phyloP scores from a whole-genome alignment of 2,329 filamentous ascomycete genomes.

The Tympanopsis confertula region DNA sequence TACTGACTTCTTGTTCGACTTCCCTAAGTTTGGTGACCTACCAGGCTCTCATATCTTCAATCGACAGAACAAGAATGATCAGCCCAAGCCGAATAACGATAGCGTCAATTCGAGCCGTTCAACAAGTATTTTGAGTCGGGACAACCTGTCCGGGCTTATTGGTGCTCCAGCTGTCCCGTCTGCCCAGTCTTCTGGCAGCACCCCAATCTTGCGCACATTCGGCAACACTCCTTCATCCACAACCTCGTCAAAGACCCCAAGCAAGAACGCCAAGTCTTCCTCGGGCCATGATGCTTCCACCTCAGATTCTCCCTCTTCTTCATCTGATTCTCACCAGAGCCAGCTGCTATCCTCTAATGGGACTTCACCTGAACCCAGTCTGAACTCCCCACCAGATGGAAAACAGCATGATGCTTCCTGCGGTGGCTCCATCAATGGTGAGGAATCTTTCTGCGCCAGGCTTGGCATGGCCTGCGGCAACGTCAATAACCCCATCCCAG shows the following conservation, averaged over 20 bases:
- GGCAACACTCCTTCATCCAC: no score
- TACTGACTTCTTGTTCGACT: constrained; percentile 60
- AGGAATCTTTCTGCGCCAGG: constrained; percentile 28
- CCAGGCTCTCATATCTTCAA: constrained; percentile 8
- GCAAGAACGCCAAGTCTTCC: neutral
- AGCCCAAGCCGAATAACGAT: neutral
- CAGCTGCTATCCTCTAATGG: constrained; percentile 30
- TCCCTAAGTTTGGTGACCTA: constrained; percentile 58
- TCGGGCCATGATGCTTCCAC: constrained; percentile 15
- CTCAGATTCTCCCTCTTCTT: constrained; percentile 32
- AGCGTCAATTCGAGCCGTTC: no score
- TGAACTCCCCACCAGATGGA: constrained; percentile 22
- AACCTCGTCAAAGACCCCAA: no score
- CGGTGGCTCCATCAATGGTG: constrained; percentile 11
- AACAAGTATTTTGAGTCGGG: neutral
- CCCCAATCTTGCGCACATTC: no score
- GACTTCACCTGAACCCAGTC: constrained; percentile 32
- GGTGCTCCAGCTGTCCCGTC: no score
- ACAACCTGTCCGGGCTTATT: no score
- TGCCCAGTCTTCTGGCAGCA: no score
- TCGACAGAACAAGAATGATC: neutral
- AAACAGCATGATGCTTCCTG: constrained; percentile 12
- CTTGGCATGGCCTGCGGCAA: constrained; percentile 30
- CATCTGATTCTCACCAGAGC: constrained; percentile 28
- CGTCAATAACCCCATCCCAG: constrained; percentile 27